These are phyloP conservation scores for Aspergillus sp. DNA, from an alignment of 2,329 filamentous ascomycete genomes.

Conservation along the genomic window DNA sequence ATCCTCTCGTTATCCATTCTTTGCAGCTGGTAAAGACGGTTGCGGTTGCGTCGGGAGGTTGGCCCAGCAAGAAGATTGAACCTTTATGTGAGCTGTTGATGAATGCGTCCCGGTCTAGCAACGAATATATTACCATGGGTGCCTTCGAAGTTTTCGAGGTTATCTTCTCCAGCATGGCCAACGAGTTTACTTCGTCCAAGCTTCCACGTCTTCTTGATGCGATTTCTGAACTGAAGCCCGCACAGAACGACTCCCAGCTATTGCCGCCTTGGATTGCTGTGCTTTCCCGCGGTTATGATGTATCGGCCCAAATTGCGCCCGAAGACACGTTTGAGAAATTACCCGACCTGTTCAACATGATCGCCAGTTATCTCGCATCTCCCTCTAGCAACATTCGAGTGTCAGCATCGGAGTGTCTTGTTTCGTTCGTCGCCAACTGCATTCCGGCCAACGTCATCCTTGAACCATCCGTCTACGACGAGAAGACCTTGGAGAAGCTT, in stretches of 20 bases:
- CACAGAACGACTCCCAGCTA: conserved; percentile 89
- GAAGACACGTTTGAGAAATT: conserved; percentile 91
- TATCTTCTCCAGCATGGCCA: conserved; percentile 88
- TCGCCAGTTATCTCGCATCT: conserved; percentile 79
- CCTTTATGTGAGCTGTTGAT: conserved; percentile 84
- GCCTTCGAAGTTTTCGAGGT: conserved; percentile 97
- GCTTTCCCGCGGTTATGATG: conserved; percentile 88
- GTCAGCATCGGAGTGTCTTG: conserved; percentile 90
- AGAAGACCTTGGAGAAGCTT: conserved; percentile 82
- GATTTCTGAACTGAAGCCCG: conserved; percentile 86
- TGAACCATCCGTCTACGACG: conserved; percentile 88
- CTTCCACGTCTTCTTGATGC: conserved; percentile 85
- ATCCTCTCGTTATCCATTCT: conserved; percentile 85
- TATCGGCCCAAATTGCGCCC: conserved; percentile 82
- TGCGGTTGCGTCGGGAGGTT: conserved; percentile 82
- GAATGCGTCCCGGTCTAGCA: conserved; percentile 83
- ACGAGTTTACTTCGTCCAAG: conserved; percentile 85
- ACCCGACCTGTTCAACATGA: conserved; percentile 77
- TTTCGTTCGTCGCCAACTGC: conserved; percentile 90
- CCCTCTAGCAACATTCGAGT: conserved; percentile 90
- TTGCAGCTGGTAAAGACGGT: conserved; percentile 90
- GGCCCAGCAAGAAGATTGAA: conserved; percentile 96
- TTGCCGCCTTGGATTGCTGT: conserved; percentile 97
- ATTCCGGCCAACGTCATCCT: conserved; percentile 79
- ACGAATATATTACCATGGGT: conserved; percentile 94